Base-by-base conservation (phyloP, 306 rosid species). In the Lathyrus tuberosus region DNA sequence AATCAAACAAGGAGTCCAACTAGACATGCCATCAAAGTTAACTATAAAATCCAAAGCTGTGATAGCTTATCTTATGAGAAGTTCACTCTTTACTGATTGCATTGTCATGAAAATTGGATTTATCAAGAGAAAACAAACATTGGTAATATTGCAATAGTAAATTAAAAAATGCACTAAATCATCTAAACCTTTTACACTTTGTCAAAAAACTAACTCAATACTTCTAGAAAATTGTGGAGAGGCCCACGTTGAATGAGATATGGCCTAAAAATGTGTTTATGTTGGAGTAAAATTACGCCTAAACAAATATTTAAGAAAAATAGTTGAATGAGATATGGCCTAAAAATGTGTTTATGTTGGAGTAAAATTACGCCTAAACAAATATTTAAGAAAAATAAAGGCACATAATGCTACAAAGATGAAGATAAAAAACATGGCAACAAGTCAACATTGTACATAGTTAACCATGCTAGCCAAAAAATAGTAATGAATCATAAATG, bases 391-490 rank as follows among this genome's bases (percentile, higher is more conserved):
- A n/a, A 46, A 46, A 67, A 44, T 31, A 59, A 62, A 60, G 61
- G 59, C 31, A 57, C 38, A 4, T 59, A 62, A 57, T 46, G 56
- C 42, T 41, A 20, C 4, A 16, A 18, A 48, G 48, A 47, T 38
- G 14, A 71, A 8, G 41, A 46, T 3, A 44, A 47, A 67, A 33
- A 71, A 47, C 41, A 66, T 37, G 70, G 54, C 62, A 67, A 72
- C 43, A 46, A 28, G 42, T 52, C 30, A 20, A 52, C 58, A 49
- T 10, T 42, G 57, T 18, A 30, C 47, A 33, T 30, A 16, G 18
- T 48, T 38, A 51, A 72, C 42, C 72, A 53, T 20, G 42, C 22
- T 24, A 12, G 66, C 28, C 38, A 46, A 20, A 31, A 37, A 10
- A 63, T 54, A 31, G 41, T 43, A 26, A 58, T 10, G 42, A 37